A percentile compares a stretch with the other conserved stretches of the same genome.
Evolutionary conservation across 2,329 filamentous ascomycete species (phyloP).

Genomic region (Cercospora sp.): DNA sequence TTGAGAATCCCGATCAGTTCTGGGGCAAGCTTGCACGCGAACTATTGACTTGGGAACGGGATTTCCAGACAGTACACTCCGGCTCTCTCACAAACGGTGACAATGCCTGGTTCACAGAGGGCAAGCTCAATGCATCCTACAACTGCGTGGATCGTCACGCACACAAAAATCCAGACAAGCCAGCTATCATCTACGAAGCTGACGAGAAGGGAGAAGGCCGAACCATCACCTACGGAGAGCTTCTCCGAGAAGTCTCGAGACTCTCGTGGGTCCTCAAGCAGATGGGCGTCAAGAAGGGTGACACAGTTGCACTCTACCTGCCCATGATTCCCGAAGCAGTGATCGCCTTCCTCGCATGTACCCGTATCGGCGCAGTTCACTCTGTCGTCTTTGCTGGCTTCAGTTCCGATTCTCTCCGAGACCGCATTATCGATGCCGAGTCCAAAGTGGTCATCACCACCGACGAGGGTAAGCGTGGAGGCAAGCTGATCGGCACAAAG

Average conservation of each 20-base stretch:
- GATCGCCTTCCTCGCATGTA: constrained; percentile 85
- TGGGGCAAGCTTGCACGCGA: constrained; percentile 86
- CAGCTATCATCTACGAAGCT: constrained; percentile 98
- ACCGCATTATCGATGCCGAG: constrained; percentile 87
- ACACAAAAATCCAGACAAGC: constrained; percentile 87
- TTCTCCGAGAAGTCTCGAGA: constrained; percentile 86
- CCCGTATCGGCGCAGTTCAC: constrained; percentile 91
- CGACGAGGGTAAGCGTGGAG: constrained; percentile 96
- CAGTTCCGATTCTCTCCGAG: constrained; percentile 91
- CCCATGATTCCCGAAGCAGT: constrained; percentile 98
- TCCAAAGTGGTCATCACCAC: constrained; percentile 95
- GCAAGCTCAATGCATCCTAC: constrained; percentile 90
- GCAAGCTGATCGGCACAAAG: constrained; percentile 96
- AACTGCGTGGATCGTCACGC: constrained; percentile 97
- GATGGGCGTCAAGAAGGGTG: constrained; percentile 95
- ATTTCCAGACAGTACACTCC: constrained; percentile 85
- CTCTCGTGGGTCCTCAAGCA: constrained; percentile 86
- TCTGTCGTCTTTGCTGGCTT: constrained; percentile 98
- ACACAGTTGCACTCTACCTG: constrained; percentile 94
- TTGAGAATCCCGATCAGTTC: constrained; percentile 84
- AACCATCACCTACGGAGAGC: constrained; percentile 87
- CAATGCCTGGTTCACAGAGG: constrained; percentile 92
- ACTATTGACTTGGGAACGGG: constrained; percentile 82
- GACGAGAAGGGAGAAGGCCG: constrained; percentile 87
- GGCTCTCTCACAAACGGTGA: constrained; percentile 79